These are phyloP conservation scores for Globisporangium cylindrosporum DNA, from an alignment of 352 stramenopile species.

Conservation along the genomic window DNA sequence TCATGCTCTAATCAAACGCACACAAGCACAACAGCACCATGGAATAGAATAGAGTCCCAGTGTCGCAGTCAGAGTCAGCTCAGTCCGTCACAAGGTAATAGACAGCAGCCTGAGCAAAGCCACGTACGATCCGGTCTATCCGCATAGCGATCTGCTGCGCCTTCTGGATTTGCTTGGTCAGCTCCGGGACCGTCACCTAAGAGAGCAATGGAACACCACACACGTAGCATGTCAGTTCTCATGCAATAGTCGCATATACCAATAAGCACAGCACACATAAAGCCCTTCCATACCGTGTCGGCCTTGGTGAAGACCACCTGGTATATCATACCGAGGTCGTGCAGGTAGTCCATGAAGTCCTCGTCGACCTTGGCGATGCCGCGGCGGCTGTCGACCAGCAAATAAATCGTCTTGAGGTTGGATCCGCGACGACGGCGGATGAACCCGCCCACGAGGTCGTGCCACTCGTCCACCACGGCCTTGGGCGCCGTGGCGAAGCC, in stretches of 20 bases:
- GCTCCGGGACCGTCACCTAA: conserved; percentile 33
- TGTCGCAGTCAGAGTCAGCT: not conserved
- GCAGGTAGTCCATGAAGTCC: conserved; percentile 88
- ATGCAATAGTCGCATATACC: not conserved
- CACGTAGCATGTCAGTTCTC: not conserved
- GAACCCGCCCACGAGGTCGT: conserved; percentile 79
- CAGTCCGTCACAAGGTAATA: not conserved
- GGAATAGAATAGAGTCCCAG: not conserved
- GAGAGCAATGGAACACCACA: not conserved
- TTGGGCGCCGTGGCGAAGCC: conserved; percentile 82
- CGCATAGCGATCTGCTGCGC: conserved; percentile 42
- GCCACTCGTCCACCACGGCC: conserved; percentile 69
- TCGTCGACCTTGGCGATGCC: conserved; percentile 75
- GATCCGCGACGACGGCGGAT: conserved; percentile 50
- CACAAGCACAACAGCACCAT: not conserved
- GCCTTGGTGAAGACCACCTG: conserved; percentile 91
- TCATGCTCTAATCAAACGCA: conserved; percentile 55
- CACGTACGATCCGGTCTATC: conserved; percentile 50
- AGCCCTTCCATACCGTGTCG: conserved; percentile 37
- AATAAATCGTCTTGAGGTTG: conserved; percentile 76
- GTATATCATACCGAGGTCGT: conserved; percentile 78
- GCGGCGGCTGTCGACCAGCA: conserved; percentile 78
- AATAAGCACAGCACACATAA: too few relatives aligned
- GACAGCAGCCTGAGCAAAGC: not conserved
- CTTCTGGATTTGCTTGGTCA: conserved; percentile 52